Evolutionary conservation across 345 rosid species (phyloP), one percentile per base, ranked within the genome.

Genomic region (Salix exigua): DNA sequence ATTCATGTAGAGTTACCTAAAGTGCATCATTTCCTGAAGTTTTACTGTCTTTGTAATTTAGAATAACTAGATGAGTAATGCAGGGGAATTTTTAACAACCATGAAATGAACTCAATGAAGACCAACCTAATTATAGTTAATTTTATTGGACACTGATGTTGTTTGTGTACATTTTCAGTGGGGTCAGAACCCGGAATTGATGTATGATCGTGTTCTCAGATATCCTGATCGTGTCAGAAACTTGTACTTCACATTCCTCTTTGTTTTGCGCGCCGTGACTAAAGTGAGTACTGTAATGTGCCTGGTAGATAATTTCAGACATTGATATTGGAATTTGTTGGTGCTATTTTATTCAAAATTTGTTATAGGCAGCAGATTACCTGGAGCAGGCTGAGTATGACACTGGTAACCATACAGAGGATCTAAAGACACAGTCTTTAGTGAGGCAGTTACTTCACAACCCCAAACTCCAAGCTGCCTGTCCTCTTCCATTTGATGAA

Each of bases 401-500:
- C 33, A 94, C 97, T 28, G 94, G 95, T 60, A 92, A 96, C 78
- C 88, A 85, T 60, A 87, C 66, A 1, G 98, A 96, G 78, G 99
- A 96, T 82, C 84, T 94, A 70, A 90, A 87, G 88, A 86, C 98
- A 40, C 91, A 89, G 55, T 94, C 95, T 70, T 83, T 94, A 71
- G 85, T 58, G 87, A 91, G 80, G 68, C 97, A 96, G 82, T 82
- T 96, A 30, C 88, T 93, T 7, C 81, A 88, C 81, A 84, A 94
- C 73, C 85, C 92, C 63, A 86, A 90, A 79, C 86, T 93, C 46
- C 94, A 86, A 85, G 89, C 97, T 70, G 99, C 99, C 55, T 94
- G 98, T 77, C 97, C 99, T 11, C 83, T 92, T 60, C 98, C 99
- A 64, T 96, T 90, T 82, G 98, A 96, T 76, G 99, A 96, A 85